phyloP scores from a whole-genome alignment of 257 asterid genomes.

The Solanum pinnatisectum region DNA sequence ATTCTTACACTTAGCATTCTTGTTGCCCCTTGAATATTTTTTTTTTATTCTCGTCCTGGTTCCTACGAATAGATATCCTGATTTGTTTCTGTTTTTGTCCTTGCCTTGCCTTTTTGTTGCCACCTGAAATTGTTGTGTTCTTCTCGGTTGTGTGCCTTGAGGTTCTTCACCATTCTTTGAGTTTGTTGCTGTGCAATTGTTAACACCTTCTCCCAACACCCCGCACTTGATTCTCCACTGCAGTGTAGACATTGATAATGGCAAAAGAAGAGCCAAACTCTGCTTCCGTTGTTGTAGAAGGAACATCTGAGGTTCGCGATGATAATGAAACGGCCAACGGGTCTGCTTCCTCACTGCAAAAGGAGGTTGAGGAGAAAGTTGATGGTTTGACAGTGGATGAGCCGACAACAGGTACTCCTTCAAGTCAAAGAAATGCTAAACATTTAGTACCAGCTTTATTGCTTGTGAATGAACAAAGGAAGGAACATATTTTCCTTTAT shows the following conservation, averaged over 20 bases:
- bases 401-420: conserved; percentile 42
- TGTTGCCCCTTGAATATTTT: not conserved
- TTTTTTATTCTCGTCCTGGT: not conserved
- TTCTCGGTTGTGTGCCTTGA: not conserved
- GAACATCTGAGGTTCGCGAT: conserved; percentile 18
- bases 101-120: not conserved
- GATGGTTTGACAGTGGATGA: conserved; percentile 41
- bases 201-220: not conserved
- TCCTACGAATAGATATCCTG: not conserved
- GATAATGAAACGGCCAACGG: conserved; percentile 23
- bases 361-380: conserved; percentile 46
- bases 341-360: conserved; percentile 15
- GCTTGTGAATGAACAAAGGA: not conserved
- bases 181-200: not conserved
- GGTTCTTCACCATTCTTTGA: not conserved
- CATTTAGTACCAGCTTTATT: not conserved
- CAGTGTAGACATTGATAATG: conserved; percentile 8
- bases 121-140: not conserved
- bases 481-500: not conserved
- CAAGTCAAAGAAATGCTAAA: not conserved
- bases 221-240: not conserved
- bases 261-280: conserved; percentile 3
- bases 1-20: not conserved
- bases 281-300: conserved; percentile 18
- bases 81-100: not conserved